These are phyloP conservation scores for Closterium sp. DNA, from an alignment of 139 green algal genomes.

Conservation along the genomic window DNA sequence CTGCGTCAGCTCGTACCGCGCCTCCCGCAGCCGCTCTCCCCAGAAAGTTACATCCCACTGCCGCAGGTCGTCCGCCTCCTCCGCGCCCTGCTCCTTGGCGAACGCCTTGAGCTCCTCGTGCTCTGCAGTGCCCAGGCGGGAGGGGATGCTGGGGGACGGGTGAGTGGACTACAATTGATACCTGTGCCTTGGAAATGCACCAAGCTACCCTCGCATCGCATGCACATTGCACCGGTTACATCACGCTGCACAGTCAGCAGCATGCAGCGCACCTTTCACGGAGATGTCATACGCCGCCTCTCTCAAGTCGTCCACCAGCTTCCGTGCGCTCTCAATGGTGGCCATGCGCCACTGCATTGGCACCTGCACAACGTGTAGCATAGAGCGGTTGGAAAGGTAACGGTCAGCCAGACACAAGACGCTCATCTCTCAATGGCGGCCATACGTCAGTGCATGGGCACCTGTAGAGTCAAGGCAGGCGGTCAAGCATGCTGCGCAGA, in stretches of 20 bases:
- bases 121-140: slow-evolving; percentile 58
- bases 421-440: slow-evolving; percentile 54
- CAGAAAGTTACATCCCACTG: slow-evolving; percentile 92
- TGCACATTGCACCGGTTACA: background rate
- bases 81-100: slow-evolving; percentile 46
- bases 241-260: too few species aligned
- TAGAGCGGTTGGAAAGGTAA: background rate
- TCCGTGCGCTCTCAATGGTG: slow-evolving; percentile 64
- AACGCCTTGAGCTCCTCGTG: slow-evolving; percentile 73
- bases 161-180: too few species aligned
- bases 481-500: too few species aligned
- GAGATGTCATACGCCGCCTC: slow-evolving; percentile 61
- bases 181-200: too few species aligned
- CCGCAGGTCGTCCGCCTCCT: slow-evolving; percentile 39
- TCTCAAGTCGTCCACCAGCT: slow-evolving; percentile 89
- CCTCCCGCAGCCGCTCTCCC: slow-evolving; percentile 77
- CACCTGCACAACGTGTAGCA: slow-evolving; percentile 1
- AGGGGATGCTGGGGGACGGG: background rate
- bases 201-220: too few species aligned
- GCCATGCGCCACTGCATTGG: slow-evolving; percentile 57
- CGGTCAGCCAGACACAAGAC: background rate
- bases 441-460: slow-evolving; percentile 53
- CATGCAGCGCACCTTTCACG: slow-evolving; percentile 31
- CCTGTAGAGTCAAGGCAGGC: too few species aligned
- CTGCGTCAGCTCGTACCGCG: slow-evolving; percentile 75